phyloP scores from a whole-genome alignment of 805 yeast species.

The Yamadazyma nakazawae region DNA sequence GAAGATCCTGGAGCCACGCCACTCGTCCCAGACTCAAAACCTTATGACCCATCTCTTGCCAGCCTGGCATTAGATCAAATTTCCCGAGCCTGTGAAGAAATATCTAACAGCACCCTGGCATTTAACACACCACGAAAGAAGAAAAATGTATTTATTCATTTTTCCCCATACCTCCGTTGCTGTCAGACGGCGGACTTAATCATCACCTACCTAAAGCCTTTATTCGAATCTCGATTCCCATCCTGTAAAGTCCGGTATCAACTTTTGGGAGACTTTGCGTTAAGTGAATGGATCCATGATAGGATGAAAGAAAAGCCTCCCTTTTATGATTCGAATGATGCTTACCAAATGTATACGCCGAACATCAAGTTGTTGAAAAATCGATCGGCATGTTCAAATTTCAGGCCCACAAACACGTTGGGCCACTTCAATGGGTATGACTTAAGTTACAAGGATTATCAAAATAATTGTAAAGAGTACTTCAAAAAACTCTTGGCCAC shows the following conservation, averaged over 20 bases:
- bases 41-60: conserved; percentile 39
- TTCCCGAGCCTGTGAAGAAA: conserved; percentile 26
- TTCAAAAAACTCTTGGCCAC: conserved; percentile 42
- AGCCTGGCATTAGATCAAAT: conserved; percentile 26
- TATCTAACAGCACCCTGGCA: conserved; percentile 19
- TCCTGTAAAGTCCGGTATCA: conserved; percentile 33
- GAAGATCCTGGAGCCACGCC: conserved; percentile 25
- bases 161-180: conserved; percentile 42
- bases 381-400: conserved; percentile 32
- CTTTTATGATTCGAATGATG: conserved; percentile 41
- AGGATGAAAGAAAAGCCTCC: conserved; percentile 42
- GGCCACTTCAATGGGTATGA: conserved; percentile 44
- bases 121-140: conserved; percentile 18
- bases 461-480: conserved; percentile 34
- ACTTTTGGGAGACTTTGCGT: conserved; percentile 42
- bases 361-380: conserved; percentile 35
- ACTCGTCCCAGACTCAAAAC: conserved; percentile 23
- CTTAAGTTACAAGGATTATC: conserved; percentile 38
- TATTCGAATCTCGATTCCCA: conserved; percentile 23
- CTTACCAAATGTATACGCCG: conserved; percentile 45
- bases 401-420: conserved; percentile 40
- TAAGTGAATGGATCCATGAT: conserved; percentile 46
- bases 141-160: conserved; percentile 37
- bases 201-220: conserved; percentile 25
- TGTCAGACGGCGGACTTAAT: conserved; percentile 43